phyloP scores from a whole-genome alignment of 2,329 filamentous ascomycete genomes.

The Aureobasidium namibiae region DNA sequence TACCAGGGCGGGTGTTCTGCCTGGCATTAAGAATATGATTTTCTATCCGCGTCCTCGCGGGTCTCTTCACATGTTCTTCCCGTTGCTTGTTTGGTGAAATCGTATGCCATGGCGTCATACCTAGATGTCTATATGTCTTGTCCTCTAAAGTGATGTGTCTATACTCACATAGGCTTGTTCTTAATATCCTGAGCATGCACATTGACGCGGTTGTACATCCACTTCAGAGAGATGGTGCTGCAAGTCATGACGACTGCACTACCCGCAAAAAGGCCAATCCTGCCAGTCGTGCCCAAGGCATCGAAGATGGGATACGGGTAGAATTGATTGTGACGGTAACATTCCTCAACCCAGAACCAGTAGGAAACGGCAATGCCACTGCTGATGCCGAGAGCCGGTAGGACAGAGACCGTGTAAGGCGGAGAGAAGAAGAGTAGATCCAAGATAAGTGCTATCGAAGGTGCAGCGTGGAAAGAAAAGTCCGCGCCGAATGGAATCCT shows the following conservation, averaged over 20 bases:
- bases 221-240: slow-evolving; percentile 61
- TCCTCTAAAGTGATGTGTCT: background rate
- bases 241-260: slow-evolving; percentile 59
- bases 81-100: background rate
- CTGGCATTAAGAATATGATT: slow-evolving; percentile 3
- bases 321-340: slow-evolving; percentile 58
- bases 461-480: slow-evolving; percentile 58
- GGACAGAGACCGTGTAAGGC: slow-evolving; percentile 58
- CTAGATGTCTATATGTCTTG: background rate
- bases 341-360: slow-evolving; percentile 71
- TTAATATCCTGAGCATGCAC: slow-evolving; percentile 30
- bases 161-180: slow-evolving; percentile 5
- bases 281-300: slow-evolving; percentile 55
- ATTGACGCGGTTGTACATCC: slow-evolving; percentile 60
- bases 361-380: slow-evolving; percentile 56
- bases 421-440: slow-evolving; percentile 64
- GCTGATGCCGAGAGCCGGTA: slow-evolving; percentile 52
- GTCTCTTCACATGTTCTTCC: background rate
- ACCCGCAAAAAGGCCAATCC: slow-evolving; percentile 57
- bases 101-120: background rate
- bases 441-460: slow-evolving; percentile 54
- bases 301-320: slow-evolving; percentile 85
- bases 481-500: slow-evolving; percentile 45
- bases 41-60: background rate
- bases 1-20: background rate